Evolutionary conservation across 2,329 filamentous ascomycete species (phyloP).

Genomic region (Podosphaera fusca): DNA sequence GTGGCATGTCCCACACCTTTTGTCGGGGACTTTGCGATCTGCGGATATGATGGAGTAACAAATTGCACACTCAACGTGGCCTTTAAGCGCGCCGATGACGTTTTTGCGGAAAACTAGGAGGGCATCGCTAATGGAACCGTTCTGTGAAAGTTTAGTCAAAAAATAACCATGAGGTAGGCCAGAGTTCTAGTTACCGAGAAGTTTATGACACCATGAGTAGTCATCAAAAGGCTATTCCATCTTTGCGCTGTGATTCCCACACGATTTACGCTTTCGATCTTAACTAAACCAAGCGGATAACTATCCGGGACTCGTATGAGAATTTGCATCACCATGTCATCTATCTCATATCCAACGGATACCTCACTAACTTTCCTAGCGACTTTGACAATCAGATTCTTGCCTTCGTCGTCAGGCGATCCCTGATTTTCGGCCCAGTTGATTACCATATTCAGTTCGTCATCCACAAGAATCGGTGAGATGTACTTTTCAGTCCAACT

Average conservation of each 20-base stretch:
- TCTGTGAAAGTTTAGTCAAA: conserved; percentile 20
- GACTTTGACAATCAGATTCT: conserved; percentile 43
- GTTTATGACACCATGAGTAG: conserved; percentile 76
- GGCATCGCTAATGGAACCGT: conserved; percentile 72
- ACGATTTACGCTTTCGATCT: conserved; percentile 54
- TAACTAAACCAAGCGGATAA: conserved; percentile 62
- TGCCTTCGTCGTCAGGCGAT: conserved; percentile 24
- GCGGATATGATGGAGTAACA: conserved; percentile 86
- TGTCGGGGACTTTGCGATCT: conserved; percentile 77
- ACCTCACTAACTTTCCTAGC: conserved; percentile 52
- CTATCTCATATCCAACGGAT: conserved; percentile 63
- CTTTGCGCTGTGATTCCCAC: conserved; percentile 78
- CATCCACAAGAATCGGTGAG: conserved; percentile 43
- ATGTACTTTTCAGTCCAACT: conserved; percentile 71
- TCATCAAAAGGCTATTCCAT: conserved; percentile 79
- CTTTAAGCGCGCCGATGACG: conserved; percentile 69
- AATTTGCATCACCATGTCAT: conserved; percentile 67
- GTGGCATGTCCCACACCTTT: conserved; percentile 77
- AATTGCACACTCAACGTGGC: conserved; percentile 86
- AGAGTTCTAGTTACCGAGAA: conserved; percentile 36
- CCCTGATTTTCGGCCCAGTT: conserved; percentile 38
- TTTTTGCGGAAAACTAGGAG: conserved; percentile 69
- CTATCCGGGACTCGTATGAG: conserved; percentile 56
- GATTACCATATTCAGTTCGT: conserved; percentile 43
- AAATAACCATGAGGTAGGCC: not conserved